Evolutionary conservation across 192 early-diverging fungal genomes (phyloP), one percentile per base, ranked within the genome.

Genomic region (Backusella psychrophila): DNA sequence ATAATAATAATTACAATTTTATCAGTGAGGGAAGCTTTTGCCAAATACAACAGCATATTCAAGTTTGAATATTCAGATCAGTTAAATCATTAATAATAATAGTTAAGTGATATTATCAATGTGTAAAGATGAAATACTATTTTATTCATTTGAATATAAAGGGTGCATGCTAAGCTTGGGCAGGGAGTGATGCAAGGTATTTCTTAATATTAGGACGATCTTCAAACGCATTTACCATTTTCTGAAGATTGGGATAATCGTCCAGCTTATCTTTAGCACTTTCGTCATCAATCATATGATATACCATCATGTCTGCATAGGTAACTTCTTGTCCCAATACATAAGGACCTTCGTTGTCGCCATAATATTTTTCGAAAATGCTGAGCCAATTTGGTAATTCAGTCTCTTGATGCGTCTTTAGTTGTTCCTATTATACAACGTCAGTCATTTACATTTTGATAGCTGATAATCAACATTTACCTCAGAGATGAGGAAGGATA

Each of bases 201-300:
- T 68, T 12, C 17, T 68, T 68, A 17, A 68, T 68, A 15, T 68
- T 68, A 34, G 66, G 66, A n/a, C 66, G 66, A 34, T 68, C 19
- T 19, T 35, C 66, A 68, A 68, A 68, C 8, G 66, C 15, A n/a
- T 31, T 33, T n/a, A 36, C 31, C 4, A 68, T 34, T 9, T 68
- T 68, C 33, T 17, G 17, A 35, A 68, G 33, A 3, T 68, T 68
- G 14, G 66, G 35, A n/a, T 68, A 68, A 35, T 5, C 35, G 31
- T 17, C 17, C n/a, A 68, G n/a, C 17, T 35, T n/a, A 4, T 35
- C 2, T 6, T 8, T 35, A 34, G 15, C 29, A n/a, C 31, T 9
- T 6, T 68, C 66, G 31, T 68, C 66, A 36, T 68, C 66, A n/a
- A 34, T 35, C 1, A 33, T 33, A 35, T 68, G 66, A 7, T 68